Evolutionary conservation across 192 early-diverging fungal genomes (phyloP), one percentile per base, ranked within the genome.

Genomic region (Piromyces finnis): DNA sequence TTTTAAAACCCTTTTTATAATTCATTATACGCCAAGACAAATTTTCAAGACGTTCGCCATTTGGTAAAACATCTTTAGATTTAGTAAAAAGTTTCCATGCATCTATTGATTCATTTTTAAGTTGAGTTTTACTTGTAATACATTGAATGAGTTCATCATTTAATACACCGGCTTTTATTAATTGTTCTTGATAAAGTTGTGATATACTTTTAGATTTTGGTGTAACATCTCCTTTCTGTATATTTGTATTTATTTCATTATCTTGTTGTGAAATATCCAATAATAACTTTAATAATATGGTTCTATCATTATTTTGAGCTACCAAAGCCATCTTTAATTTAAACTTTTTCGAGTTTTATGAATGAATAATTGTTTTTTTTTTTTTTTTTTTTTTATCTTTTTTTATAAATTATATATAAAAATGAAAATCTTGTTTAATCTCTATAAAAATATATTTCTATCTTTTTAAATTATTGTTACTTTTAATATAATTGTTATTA

Each of bases 1-100:
- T 35, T 86, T 85, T 77, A 86, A 82, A 36, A 91, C 81, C 17
- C 84, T 87, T 88, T 92, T 89, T 28, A 68, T n/a, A 68, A 68
- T 91, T 90, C 92, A 94, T 93, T 84, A 94, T 88, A 29, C 94
- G 84, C 94, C 94, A 96, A 13, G 92, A 89, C 80, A 94, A 80
- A 83, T 95, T 96, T 83, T 96, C 94, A 13, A 95, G 86, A 30
- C 94, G 84, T 30, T 87, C 87, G 17, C 94, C 94, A 37, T 94
- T 88, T 18, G 92, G 92, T 30, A 96, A 82, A 12, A 89, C 89
- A 41, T 92, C 89, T 83, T 94, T 94, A 35, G 93, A 92, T 84
- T 94, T 94, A 14, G 92, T 91, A 78, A 88, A 94, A 80, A 96
- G 84, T 36, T 88, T 85, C 94, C 94, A 96, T 12, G 91, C 83